Evolutionary conservation across 2,329 filamentous ascomycete genomes (phyloP), one percentile per base, ranked within the genome.

Genomic region (Ophiocordyceps robertsii): DNA sequence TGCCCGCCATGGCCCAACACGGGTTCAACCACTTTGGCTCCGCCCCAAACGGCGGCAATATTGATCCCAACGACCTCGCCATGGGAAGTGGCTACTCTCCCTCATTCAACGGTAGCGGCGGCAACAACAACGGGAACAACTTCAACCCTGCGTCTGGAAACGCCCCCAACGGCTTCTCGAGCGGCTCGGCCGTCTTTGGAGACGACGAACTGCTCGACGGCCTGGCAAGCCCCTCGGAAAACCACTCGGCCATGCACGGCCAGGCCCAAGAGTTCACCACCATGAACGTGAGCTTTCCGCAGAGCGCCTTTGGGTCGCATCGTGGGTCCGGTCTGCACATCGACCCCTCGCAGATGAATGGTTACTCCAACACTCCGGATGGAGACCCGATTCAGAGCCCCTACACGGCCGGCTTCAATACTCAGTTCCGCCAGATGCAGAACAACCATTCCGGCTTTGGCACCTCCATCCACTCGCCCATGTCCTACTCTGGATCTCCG

Each of bases 321-420:
- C 79, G 82, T 45, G 70, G 65, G 40, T 57, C 67, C 44, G 64
- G 68, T 30, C 61, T 82, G 32, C 73, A 78, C 46, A 74, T 82
- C 53, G 80, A 84, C 49, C 76, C 80, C 46, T 67, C 73, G 39
- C 80, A 83, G 44, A 79, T 87, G 56, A 82, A 84, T 55, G 78
- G 86, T 47, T 96, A 84, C 62, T 95, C 90, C 17, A 86, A 85
- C 59, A 95, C 89, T 2, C 89, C 90, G 4, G 90, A 96, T 47
- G 87, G 87, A 41, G 83, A 87, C 42, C 88, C 90, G 6, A 90
- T 95, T 46, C 85, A 93, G 56, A 95, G 88, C 54, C 90, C 90
- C 0, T 95, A 88, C 55, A 75, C 84, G 36, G 77, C 83, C 52
- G 80, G 75, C 56, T 92, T 89, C 67, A 82, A 80, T 62, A 83